A percentile compares a stretch with the other conserved stretches of the same genome.
Conservation (phyloP, 2,329 filamentous ascomycete genomes). For the Thermomyces lanuginosus region DNA sequence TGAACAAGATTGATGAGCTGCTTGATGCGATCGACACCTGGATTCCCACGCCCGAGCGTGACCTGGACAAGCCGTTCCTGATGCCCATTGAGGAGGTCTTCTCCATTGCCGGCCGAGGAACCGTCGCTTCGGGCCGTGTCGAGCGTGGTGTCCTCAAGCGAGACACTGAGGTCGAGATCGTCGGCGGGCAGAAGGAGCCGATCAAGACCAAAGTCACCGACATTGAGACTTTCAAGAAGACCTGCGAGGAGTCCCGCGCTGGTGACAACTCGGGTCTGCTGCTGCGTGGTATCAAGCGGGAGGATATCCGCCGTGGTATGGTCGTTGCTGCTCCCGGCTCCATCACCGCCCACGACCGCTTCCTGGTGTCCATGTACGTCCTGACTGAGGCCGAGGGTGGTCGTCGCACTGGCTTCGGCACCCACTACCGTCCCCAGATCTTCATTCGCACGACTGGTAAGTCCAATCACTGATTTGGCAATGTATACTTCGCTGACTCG, state of each 20-base stretch:
- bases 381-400: slow-evolving; percentile 96
- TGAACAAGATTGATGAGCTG: slow-evolving; percentile 77
- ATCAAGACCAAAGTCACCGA: slow-evolving; percentile 99
- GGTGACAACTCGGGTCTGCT: slow-evolving; percentile 97
- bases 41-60: slow-evolving; percentile 90
- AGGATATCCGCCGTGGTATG: slow-evolving; percentile 92
- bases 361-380: slow-evolving; percentile 92
- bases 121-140: slow-evolving; percentile 90
- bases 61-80: slow-evolving; percentile 95
- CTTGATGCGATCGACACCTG: slow-evolving; percentile 78
- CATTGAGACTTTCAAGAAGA: slow-evolving; percentile 99
- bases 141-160: slow-evolving; percentile 90
- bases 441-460: slow-evolving; percentile 86
- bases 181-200: slow-evolving; percentile 64
- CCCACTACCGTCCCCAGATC: slow-evolving; percentile 95
- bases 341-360: slow-evolving; percentile 76
- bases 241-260: slow-evolving; percentile 85
- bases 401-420: slow-evolving; percentile 83
- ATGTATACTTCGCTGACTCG: background rate
- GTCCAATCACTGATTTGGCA: slow-evolving; percentile 18
- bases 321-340: slow-evolving; percentile 70
- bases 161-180: slow-evolving; percentile 84
- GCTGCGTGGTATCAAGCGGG: slow-evolving; percentile 86
- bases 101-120: slow-evolving; percentile 84
- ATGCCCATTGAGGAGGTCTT: slow-evolving; percentile 95